phyloP scores from a whole-genome alignment of 75 land plant genomes.

The Cunninghamia lanceolata region DNA sequence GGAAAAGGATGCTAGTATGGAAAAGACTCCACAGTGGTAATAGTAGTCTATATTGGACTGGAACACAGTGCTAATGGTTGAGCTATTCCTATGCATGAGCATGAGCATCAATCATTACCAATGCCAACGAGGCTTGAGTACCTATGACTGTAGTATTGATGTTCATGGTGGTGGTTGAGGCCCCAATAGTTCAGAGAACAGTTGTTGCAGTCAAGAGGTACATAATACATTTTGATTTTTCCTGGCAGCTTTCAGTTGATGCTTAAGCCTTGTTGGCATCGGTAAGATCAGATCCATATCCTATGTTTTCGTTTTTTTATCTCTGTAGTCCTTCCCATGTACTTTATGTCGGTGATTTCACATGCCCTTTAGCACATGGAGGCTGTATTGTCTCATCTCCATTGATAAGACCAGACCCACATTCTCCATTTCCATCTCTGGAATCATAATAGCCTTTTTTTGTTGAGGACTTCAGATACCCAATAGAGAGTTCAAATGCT shows the following conservation, averaged over 20 bases:
- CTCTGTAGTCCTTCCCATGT: not conserved
- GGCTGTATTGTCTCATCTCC: not conserved
- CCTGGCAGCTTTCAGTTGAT: not conserved
- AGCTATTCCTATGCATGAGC: not conserved
- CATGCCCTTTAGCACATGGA: not conserved
- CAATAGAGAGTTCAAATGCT: not conserved
- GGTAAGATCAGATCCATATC: not conserved
- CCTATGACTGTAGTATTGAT: not conserved
- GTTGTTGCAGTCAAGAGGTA: slow-evolving; percentile 5
- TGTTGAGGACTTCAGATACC: not conserved
- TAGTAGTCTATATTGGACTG: not conserved
- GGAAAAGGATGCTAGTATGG: not conserved
- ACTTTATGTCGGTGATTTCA: not conserved
- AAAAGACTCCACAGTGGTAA: not conserved
- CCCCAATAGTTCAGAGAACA: not conserved
- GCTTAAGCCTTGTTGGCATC: not conserved
- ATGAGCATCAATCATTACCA: not conserved
- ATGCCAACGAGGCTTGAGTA: no score
- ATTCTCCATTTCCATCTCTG: not conserved
- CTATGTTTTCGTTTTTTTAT: not conserved
- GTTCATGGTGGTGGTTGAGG: not conserved
- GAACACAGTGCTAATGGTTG: not conserved
- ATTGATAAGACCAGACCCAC: slow-evolving; percentile 2
- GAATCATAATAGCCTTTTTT: not conserved
- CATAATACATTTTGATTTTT: not conserved